Base-by-base conservation (phyloP, 23 red algal genomes). In the Gracilaria domingensis region DNA sequence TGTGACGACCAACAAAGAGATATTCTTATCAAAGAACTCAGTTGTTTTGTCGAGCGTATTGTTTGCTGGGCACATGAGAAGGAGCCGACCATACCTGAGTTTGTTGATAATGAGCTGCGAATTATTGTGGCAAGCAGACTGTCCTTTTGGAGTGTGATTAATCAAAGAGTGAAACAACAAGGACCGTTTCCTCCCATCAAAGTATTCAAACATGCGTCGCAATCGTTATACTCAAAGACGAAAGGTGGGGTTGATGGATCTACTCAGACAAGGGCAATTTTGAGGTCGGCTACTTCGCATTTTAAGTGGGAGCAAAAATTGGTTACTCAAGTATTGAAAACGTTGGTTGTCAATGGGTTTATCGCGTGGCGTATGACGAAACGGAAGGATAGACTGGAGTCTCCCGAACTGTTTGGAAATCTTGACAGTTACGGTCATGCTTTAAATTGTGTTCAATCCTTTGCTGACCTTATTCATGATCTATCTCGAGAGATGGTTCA, bases 261-360 rank as follows among this genome's bases (percentile, higher is more conserved):
- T 23, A 86, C 82, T 0, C 82, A 86, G 37, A 0, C 50, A 28
- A 24, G 64, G 23, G 61, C 64, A 39, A 74, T 86, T 29, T 23
- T 86, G 0, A 18, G 82, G 6, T n/a, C 6, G 2, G 72, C 82
- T 51, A 74, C 42, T 16, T 86, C 82, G 0, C 82, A 54, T 35
- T 32, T 86, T 18, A 69, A 86, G 26, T 86, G 64, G 82, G 36
- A 86, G 64, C 82, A 73, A 36, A 86, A 86, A 26, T 0, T 86
- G 50, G 66, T 50, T 4, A 54, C 62, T 1, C 82, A 73, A 54
- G 13, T 8, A 4, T 3, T 86, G 23, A 86, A 86, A 36, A 73
- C 62, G 4, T 1, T 86, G 21, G 82, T 37, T 38, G 3, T 86
- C 5, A 86, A 86, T 36, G 62, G 37, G 0, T 86, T 86, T 5